A percentile compares a stretch with the other conserved stretches of the same genome.
Conservation (phyloP, 164 flowering plant genomes). For the Dillenia turbinata region DNA sequence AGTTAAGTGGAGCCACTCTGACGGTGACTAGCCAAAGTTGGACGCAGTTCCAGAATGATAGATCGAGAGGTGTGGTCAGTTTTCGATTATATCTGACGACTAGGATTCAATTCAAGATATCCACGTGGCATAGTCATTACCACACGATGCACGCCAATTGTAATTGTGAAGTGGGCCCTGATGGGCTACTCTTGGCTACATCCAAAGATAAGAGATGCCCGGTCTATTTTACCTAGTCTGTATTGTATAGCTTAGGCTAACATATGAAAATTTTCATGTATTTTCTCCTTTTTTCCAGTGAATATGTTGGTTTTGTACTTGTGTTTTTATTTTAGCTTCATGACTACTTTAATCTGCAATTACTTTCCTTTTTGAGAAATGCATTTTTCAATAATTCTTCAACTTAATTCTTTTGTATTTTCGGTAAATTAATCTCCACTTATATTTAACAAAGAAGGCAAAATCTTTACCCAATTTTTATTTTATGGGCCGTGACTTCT, state of each 20-base stretch:
- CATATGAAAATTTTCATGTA: no score
- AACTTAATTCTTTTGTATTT: no score
- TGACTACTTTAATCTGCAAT: no score
- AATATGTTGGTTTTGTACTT: no score
- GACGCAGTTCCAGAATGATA: slow-evolving; percentile 40
- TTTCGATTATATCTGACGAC: slow-evolving; percentile 61
- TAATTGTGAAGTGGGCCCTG: slow-evolving; percentile 42
- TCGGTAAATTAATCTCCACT: no score
- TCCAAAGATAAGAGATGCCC: slow-evolving; percentile 49
- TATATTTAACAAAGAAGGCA: no score
- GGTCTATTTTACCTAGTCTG: slow-evolving; percentile 49
- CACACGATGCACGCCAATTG: slow-evolving; percentile 72
- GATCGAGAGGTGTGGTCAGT: slow-evolving; percentile 41
- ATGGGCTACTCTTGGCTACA: slow-evolving; percentile 49
- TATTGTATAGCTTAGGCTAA: background rate
- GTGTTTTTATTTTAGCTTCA: no score
- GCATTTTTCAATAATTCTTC: no score
- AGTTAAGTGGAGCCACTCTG: slow-evolving; percentile 42
- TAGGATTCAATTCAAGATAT: slow-evolving; percentile 52
- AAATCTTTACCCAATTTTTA: no score
- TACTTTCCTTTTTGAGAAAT: no score
- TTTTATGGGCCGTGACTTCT: no score
- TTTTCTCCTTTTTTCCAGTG: no score
- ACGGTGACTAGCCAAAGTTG: slow-evolving; percentile 32
- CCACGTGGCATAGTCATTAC: slow-evolving; percentile 45